A percentile compares a stretch with the other conserved stretches of the same genome.
Evolutionary conservation across 805 yeast species (phyloP).

Genomic region (Jamesozyma spencerorum): DNA sequence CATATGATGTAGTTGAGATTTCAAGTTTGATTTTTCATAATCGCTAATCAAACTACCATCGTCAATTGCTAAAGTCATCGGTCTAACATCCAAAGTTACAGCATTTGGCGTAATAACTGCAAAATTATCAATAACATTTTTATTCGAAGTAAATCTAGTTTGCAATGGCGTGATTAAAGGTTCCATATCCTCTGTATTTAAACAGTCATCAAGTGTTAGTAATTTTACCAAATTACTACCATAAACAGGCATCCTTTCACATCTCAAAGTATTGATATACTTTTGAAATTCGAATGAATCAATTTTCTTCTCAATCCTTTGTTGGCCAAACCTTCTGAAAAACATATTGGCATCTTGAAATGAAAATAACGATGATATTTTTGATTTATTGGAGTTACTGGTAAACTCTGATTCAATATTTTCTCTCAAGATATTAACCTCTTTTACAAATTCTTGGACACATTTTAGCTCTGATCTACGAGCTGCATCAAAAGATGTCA

Average conservation of each 20-base stretch:
- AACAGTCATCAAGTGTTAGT: conserved; percentile 25
- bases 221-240: conserved; percentile 48
- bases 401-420: conserved; percentile 8
- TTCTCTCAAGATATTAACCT: conserved; percentile 36
- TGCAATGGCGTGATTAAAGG: conserved; percentile 36
- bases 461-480: conserved; percentile 41
- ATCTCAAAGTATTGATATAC: conserved; percentile 58
- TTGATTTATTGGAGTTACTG: conserved; percentile 3
- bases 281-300: conserved; percentile 46
- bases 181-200: conserved; percentile 10
- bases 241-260: conserved; percentile 55
- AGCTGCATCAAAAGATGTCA: conserved; percentile 40
- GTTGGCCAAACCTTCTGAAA: conserved; percentile 46
- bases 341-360: conserved; percentile 43
- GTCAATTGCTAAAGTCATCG: conserved; percentile 25
- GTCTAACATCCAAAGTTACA: conserved; percentile 64
- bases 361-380: conserved; percentile 4
- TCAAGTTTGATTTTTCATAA: conserved; percentile 22
- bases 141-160: conserved; percentile 34
- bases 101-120: conserved; percentile 85
- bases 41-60: conserved; percentile 18
- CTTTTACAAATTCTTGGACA: conserved; percentile 35
- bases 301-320: conserved; percentile 43
- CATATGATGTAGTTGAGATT: conserved; percentile 10
- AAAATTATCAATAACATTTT: conserved; percentile 55